Evolutionary conservation across 306 rosid genomes (phyloP).

Genomic region (Luffa aegyptiaca): DNA sequence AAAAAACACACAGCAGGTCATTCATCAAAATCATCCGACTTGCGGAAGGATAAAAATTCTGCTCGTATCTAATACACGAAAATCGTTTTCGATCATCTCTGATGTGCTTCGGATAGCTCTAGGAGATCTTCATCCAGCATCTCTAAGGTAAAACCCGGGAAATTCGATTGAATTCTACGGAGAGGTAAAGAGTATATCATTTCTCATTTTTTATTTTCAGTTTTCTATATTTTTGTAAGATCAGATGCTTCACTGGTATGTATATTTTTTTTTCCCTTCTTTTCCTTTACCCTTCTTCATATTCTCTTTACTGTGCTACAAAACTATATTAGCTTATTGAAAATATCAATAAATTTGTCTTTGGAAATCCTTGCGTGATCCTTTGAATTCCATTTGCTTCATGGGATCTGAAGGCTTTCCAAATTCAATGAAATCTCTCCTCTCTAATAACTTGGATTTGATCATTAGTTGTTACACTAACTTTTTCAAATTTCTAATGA

Average conservation of each 20-base stretch:
- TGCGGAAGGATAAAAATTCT: constrained; percentile 21
- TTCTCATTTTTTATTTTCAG: constrained; percentile 34
- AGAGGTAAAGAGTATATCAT: constrained; percentile 43
- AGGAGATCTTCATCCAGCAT: constrained; percentile 32
- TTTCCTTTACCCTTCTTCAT: neutral
- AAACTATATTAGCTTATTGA: constrained; percentile 34
- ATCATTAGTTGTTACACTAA: neutral
- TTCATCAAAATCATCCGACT: constrained; percentile 44
- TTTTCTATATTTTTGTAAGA: constrained; percentile 25
- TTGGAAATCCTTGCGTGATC: constrained; percentile 13
- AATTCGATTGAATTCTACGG: constrained; percentile 34
- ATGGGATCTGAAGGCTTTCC: constrained; percentile 5
- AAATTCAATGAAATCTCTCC: neutral
- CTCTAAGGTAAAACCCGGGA: constrained; percentile 22
- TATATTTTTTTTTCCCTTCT: constrained; percentile 41
- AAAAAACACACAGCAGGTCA: constrained; percentile 59
- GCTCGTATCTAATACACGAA: constrained; percentile 16
- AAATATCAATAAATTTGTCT: constrained; percentile 33
- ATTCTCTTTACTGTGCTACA: constrained; percentile 10
- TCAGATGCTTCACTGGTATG: constrained; percentile 47
- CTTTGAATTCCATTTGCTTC: constrained; percentile 11
- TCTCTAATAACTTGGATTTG: neutral
- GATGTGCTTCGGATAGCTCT: constrained; percentile 21
- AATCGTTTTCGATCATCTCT: neutral
- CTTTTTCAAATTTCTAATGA: neutral